Evolutionary conservation across 2,329 filamentous ascomycete genomes (phyloP).

Genomic region (Verticillium zaregamsianum): DNA sequence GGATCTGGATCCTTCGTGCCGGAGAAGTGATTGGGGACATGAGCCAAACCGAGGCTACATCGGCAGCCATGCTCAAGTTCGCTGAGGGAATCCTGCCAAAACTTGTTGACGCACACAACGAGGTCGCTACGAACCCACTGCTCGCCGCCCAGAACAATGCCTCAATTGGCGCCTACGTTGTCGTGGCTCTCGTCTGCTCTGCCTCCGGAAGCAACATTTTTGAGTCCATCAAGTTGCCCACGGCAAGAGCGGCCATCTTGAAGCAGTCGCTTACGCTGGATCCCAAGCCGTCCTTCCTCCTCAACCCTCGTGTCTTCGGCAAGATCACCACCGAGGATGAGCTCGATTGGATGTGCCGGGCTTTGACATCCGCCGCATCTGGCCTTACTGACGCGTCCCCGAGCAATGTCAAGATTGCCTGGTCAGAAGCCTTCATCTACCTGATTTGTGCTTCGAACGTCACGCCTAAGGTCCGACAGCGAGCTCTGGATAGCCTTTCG

Average conservation of each 20-base stretch:
- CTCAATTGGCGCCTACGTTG: conserved; percentile 74
- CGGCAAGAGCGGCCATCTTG: conserved; percentile 48
- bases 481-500: conserved; percentile 58
- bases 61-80: conserved; percentile 40
- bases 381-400: conserved; percentile 45
- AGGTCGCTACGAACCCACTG: conserved; percentile 73
- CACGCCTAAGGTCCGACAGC: conserved; percentile 58
- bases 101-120: conserved; percentile 68
- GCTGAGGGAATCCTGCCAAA: conserved; percentile 48
- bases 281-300: conserved; percentile 83
- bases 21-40: conserved; percentile 62
- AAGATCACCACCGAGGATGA: conserved; percentile 75
- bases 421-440: conserved; percentile 85
- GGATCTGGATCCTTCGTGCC: conserved; percentile 73
- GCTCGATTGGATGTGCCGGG: conserved; percentile 69
- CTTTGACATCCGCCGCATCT: conserved; percentile 59
- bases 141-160: conserved; percentile 77
- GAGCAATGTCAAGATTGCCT: conserved; percentile 57
- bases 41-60: neutral
- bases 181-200: conserved; percentile 53
- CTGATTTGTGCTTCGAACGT: conserved; percentile 61
- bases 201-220: conserved; percentile 45
- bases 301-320: conserved; percentile 80
- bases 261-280: conserved; percentile 64
- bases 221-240: conserved; percentile 35